A percentile compares a stretch with the other conserved stretches of the same genome.
These are phyloP conservation scores for Tetrapyrgos nigripes DNA, from an alignment of 1,284 basidiomycete genomes.

Conservation along the genomic window DNA sequence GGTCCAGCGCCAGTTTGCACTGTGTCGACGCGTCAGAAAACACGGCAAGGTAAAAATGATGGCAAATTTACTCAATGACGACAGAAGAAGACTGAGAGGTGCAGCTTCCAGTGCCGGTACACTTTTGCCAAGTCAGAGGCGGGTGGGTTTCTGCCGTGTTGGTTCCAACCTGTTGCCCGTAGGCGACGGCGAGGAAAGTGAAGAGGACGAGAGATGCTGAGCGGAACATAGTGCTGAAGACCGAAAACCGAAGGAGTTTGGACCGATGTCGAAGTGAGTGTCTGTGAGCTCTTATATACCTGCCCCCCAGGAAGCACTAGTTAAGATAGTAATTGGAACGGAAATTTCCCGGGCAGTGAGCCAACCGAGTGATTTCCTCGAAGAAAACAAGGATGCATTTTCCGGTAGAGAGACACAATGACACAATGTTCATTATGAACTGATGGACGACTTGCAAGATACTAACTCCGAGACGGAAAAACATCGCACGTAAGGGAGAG, in stretches of 20 bases:
- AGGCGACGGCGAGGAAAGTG: slow-evolving; percentile 34
- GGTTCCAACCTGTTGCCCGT: slow-evolving; percentile 44
- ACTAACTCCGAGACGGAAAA: no score
- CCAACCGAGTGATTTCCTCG: no score
- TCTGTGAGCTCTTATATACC: no score
- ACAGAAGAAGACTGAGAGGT: slow-evolving; percentile 30
- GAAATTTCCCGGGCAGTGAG: no score
- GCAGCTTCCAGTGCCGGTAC: slow-evolving; percentile 39
- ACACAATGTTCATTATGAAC: no score
- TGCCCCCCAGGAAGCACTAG: no score
- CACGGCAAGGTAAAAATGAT: slow-evolving; percentile 25
- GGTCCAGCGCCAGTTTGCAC: not conserved
- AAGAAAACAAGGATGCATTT: no score
- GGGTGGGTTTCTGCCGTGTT: slow-evolving; percentile 44
- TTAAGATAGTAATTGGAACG: no score
- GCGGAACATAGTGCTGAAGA: slow-evolving; percentile 4
- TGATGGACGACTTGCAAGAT: no score
- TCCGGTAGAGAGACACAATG: no score
- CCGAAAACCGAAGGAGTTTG: not conserved
- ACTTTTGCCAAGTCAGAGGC: slow-evolving; percentile 35
- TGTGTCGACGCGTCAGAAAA: slow-evolving; percentile 28
- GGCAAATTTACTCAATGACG: slow-evolving; percentile 48
- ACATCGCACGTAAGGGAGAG: no score
- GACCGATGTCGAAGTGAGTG: no score
- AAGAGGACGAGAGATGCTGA: slow-evolving; percentile 23